Base-by-base conservation (phyloP, 192 early-diverging fungal species). In the Spinellus fusiger region DNA sequence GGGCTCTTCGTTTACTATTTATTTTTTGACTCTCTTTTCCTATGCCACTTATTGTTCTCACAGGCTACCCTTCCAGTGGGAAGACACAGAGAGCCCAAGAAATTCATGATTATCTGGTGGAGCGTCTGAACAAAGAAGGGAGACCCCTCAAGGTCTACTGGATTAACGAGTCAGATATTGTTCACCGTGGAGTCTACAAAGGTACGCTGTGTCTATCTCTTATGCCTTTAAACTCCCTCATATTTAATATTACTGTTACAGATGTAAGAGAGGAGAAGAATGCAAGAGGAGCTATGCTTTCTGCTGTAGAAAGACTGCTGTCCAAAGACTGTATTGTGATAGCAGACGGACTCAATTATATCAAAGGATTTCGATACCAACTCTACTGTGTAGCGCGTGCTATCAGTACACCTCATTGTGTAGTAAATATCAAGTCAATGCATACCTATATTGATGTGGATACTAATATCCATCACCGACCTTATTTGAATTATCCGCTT, bases 291-390 rank as follows among this genome's bases (percentile, higher is more conserved):
- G 76, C 84, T 3, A 71, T 98, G 37, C 68, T 97, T 59, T 98
- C 96, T 0, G 89, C 94, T 0, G 89, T 96, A 26, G 94, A 97
- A 68, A 74, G 97, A 32, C 67, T 84, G 1, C 70, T 98, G 31
- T 84, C 87, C 25, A 86, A 84, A 49, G 89, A 96, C n/a, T 76
- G 79, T 53, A 80, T 99, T 48, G 86, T 98, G 12, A 94, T 99
- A 49, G 92, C 83, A 6, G 97, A 99, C 64, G 79, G 81, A n/a
- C 69, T 96, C 65, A 99, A 99, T 73, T 97, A 98, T 75, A 98
- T 99, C 72, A 99, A 99, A 78, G 96, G 97, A 5, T 93, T 93
- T 66, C 80, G 97, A 61, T 99, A 98, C 76, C 95, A 98, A 73
- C 80, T 98, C 22, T 94, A 93, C 74, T 94, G 93, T 66, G 76